Base-by-base conservation (phyloP, 2,329 filamentous ascomycete species). In the Anisogramma anomala region DNA sequence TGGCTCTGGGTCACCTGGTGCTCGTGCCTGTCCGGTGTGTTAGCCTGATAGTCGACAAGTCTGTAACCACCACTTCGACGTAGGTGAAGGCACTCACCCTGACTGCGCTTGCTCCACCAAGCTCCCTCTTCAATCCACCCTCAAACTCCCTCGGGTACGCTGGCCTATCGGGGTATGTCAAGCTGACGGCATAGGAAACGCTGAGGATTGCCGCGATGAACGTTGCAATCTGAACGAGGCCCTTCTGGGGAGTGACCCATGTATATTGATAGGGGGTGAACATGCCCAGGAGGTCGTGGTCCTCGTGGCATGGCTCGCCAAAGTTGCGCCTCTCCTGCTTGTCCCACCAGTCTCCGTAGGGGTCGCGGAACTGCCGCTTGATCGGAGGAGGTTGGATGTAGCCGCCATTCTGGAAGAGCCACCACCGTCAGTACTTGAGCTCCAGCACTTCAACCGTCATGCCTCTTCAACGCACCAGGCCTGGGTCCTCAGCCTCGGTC, bases 311-410 rank as follows among this genome's bases (percentile, higher is more conserved):
- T 10, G 89, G 85, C 65, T 98, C 93, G 63, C 88, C 88, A 60
- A 84, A 96, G 72, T 98, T 96, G 56, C 91, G 79, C 60, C 88
- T 81, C 64, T 96, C 91, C 67, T 98, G 91, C 63, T 87, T 83
- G 66, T 98, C 89, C 85, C 87, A 96, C 86, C 87, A 98, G 58
- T 85, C 80, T 58, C 65, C 89, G 61, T 96, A 77, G 26, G 93
- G 91, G 63, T 96, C 91, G 60, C 91, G 85, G 67, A 86, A 84
- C 62, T 87, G 81, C 53, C 89, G 83, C 72, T 94, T 95, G 64
- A 89, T 68, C 41, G 72, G 65, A 11, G 79, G 77, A 44, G 84
- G 83, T 65, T 88, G 86, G 57, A 84, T 73, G 62, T 86, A 91
- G 62, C 82, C 82, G 57, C 84, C 85, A 63, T 88, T 93, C 83